Evolutionary conservation across 441 rosid species (phyloP), one percentile per base, ranked within the genome.

Genomic region (Adansonia rubrostipa): DNA sequence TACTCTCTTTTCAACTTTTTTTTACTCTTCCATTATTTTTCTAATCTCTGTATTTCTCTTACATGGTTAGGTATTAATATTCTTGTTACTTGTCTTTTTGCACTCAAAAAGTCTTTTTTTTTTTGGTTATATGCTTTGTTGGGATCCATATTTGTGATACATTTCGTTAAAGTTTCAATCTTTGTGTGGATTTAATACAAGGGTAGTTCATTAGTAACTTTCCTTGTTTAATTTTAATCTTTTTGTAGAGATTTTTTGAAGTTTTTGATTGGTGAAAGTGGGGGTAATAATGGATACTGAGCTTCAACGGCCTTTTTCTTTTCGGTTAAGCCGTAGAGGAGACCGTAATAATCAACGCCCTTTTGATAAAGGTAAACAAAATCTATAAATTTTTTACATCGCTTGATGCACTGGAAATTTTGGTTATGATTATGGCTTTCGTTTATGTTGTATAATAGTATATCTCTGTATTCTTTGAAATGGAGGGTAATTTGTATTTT

Each of bases 261-360:
- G 64, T 13, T 63, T 48, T 44, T 54, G 1, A 9, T 70, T 64
- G 77, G 65, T 79, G 75, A 6, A 78, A 79, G 83, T 36, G 40
- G 62, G 62, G 42, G 75, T 63, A 78, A 77, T 60, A 19, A 89
- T 87, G 94, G 91, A 89, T 85, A 79, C 73, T 75, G 91, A 91
- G 78, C 73, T 75, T 77, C 93, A 85, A 80, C 79, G 85, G 57
- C 84, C 96, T 50, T 62, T 88, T 61, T 88, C 96, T 15, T 77
- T 79, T 79, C 88, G 96, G 61, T 54, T 89, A 62, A 91, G 81
- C 84, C 88, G 96, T 64, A 88, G 97, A 61, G 89, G 85, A 40
- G 96, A 91, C 63, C 83, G 92, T 63, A 83, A 60, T 81, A 77
- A 79, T 78, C 89, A 75, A 42, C 53, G 71, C 73, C 70, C 86